Percentiles rank a stretch among this genome's conserved stretches.
Evolutionary conservation across 768 basidiomycete species (phyloP).

Genomic region (Xerocomus spinulosus): DNA sequence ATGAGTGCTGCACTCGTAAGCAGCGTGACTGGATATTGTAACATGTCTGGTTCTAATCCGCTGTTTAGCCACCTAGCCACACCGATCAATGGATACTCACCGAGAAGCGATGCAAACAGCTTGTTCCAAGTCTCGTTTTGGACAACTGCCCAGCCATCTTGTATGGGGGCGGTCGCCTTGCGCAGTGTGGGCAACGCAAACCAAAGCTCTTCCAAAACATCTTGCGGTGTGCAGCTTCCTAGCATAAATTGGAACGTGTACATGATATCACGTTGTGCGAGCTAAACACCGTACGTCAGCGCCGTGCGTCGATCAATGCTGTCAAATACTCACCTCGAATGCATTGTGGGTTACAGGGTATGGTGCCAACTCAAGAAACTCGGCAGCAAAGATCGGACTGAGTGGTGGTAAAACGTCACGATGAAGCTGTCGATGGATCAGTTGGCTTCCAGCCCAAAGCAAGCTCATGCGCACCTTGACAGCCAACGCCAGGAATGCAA

Average conservation of each 20-base stretch:
- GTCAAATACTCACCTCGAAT: slow-evolving; percentile 45
- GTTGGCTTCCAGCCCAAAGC: neutral
- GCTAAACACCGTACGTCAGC: slow-evolving; percentile 29
- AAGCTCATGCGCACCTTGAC: slow-evolving; percentile 45
- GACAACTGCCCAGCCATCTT: slow-evolving; percentile 44
- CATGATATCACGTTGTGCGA: slow-evolving; percentile 54
- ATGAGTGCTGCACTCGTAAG: slow-evolving; percentile 52
- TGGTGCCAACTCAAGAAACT: slow-evolving; percentile 49
- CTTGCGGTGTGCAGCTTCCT: slow-evolving; percentile 48
- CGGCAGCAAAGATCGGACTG: slow-evolving; percentile 44
- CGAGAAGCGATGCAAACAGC: slow-evolving; percentile 44
- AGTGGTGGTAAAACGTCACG: slow-evolving; percentile 59
- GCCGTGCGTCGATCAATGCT: neutral
- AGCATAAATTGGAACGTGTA: slow-evolving; percentile 43
- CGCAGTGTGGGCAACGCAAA: slow-evolving; percentile 49
- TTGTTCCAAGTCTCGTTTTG: slow-evolving; percentile 46
- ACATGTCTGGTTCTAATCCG: slow-evolving; percentile 46
- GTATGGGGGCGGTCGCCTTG: slow-evolving; percentile 29
- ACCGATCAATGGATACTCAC: slow-evolving; percentile 9
- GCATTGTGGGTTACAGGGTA: slow-evolving; percentile 42
- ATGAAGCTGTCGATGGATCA: slow-evolving; percentile 43
- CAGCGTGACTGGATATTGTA: slow-evolving; percentile 48
- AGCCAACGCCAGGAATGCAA: slow-evolving; percentile 56
- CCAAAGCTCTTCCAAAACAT: slow-evolving; percentile 57
- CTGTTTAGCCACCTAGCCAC: neutral